Evolutionary conservation across 2,329 filamentous ascomycete genomes (phyloP).

Genomic region (Talaromyces rugulosus): DNA sequence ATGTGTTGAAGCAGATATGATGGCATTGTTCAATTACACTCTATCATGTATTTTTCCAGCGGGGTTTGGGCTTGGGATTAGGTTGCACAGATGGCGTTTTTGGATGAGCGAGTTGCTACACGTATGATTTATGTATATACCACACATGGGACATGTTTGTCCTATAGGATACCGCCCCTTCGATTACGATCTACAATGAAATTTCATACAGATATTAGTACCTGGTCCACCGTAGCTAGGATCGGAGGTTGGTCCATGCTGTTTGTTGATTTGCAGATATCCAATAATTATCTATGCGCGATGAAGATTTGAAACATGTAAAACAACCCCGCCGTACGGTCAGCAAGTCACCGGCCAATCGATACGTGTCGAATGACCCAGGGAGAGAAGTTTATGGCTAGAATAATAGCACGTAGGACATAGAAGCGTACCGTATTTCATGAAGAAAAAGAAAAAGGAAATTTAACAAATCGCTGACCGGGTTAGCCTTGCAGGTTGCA

Average conservation of each 20-base stretch:
- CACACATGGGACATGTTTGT: not conserved
- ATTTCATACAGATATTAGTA: not conserved
- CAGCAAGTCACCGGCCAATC: not conserved
- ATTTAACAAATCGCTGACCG: not conserved
- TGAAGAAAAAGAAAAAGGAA: not conserved
- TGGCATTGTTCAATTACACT: not conserved
- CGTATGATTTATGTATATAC: constrained; percentile 5
- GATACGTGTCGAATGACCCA: not conserved
- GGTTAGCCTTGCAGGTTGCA: not conserved
- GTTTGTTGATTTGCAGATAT: not conserved
- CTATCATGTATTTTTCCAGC: not conserved
- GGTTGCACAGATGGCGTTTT: not conserved
- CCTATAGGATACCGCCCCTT: not conserved
- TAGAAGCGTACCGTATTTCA: not conserved
- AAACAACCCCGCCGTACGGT: not conserved
- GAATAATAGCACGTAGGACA: not conserved
- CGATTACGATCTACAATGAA: not conserved
- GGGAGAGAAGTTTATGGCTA: not conserved
- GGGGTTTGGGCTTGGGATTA: not conserved
- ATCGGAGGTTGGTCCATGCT: not conserved
- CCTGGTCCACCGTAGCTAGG: not conserved
- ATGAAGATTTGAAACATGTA: not conserved
- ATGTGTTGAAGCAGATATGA: constrained; percentile 50
- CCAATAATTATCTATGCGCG: not conserved
- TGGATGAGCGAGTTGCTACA: not conserved